Evolutionary conservation across 805 yeast species (phyloP).

Genomic region (Suhomyces emberorum): DNA sequence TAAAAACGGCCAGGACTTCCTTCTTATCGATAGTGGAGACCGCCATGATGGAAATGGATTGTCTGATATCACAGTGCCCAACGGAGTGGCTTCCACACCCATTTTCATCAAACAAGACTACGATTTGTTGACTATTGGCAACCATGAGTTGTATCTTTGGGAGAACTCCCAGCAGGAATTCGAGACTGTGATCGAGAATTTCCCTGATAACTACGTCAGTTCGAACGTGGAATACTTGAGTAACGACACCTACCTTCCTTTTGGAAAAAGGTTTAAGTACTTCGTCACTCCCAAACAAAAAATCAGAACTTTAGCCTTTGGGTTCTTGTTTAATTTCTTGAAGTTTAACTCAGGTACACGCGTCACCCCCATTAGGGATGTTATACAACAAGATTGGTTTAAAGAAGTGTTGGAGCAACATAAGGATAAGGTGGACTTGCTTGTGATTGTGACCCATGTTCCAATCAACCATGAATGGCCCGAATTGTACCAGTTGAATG

Average conservation of each 20-base stretch:
- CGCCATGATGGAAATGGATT: constrained; percentile 93
- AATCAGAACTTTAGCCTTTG: constrained; percentile 60
- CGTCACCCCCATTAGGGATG: constrained; percentile 59
- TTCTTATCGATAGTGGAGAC: constrained; percentile 87
- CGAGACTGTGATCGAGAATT: constrained; percentile 53
- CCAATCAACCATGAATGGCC: constrained; percentile 56
- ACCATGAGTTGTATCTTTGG: constrained; percentile 80
- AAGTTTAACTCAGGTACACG: constrained; percentile 56
- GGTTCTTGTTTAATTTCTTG: constrained; percentile 75
- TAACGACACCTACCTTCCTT: constrained; percentile 49
- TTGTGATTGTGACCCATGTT: constrained; percentile 75
- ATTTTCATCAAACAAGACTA: constrained; percentile 65
- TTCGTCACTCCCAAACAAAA: constrained; percentile 58
- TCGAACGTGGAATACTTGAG: constrained; percentile 66
- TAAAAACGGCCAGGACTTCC: constrained; percentile 52
- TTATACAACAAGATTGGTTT: constrained; percentile 66
- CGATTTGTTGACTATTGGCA: constrained; percentile 82
- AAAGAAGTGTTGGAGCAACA: constrained; percentile 32
- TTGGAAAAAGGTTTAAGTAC: constrained; percentile 66
- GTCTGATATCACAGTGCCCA: constrained; percentile 72
- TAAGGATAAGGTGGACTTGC: constrained; percentile 50
- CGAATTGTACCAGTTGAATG: constrained; percentile 49
- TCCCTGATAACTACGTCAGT: constrained; percentile 62
- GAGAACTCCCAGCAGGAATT: constrained; percentile 66
- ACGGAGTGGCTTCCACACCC: constrained; percentile 60